These are phyloP conservation scores for Cicer pinnatifidum DNA, from an alignment of 306 rosid species.

Conservation along the genomic window DNA sequence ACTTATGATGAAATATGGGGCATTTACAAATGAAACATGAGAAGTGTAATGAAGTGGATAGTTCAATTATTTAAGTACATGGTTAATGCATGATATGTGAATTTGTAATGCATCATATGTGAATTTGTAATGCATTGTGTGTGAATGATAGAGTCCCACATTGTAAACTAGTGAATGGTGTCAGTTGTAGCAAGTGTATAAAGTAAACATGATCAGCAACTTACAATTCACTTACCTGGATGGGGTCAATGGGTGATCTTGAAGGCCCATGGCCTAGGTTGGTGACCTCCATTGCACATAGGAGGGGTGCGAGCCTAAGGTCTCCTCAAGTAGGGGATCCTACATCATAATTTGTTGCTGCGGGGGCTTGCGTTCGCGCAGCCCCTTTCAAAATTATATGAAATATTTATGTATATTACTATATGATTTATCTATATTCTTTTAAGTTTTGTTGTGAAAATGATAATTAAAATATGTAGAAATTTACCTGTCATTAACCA, in stretches of 20 bases:
- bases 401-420: no score
- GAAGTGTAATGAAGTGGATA: no score
- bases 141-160: conserved; percentile 12
- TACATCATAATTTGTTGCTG: conserved; percentile 63
- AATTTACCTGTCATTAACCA: no score
- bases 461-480: no score
- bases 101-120: neutral
- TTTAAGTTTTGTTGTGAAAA: no score
- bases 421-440: no score
- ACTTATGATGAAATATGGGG: no score
- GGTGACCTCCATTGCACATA: conserved; percentile 56
- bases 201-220: neutral
- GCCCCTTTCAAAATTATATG: neutral
- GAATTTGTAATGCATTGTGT: neutral
- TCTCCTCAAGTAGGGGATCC: conserved; percentile 56
- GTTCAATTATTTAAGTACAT: no score
- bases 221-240: conserved; percentile 52
- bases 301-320: conserved; percentile 54
- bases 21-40: no score
- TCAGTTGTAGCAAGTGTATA: neutral
- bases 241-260: conserved; percentile 49
- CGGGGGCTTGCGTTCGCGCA: conserved; percentile 69
- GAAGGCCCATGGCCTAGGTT: conserved; percentile 51
- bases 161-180: neutral
- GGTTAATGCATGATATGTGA: neutral